Evolutionary conservation across 108 stramenopile genomes (phyloP), one percentile per base, ranked within the genome.

Genomic region (Cylindrotheca closterium): DNA sequence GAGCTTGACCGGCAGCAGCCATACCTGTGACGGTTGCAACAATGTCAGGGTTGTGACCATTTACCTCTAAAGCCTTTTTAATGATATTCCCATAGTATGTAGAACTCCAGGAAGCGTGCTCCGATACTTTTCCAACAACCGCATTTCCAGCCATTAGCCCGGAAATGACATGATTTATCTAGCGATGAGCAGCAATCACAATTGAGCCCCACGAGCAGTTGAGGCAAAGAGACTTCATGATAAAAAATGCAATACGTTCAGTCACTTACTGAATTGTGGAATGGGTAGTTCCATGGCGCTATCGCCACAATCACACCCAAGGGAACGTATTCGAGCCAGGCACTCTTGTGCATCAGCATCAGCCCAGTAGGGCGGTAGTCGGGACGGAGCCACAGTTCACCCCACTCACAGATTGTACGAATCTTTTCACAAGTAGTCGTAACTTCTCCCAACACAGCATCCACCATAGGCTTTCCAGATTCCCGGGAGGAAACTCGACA

Each of bases 211-310:
- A 19, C 5, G 50, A 30, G 46, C 18, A 5, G 28, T 12, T 22
- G 23, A 63, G 26, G 29, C 19, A 63, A 51, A 51, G 22, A 63
- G 2, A 63, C 17, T 29, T 57, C 12, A 8, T 5, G 30, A 1
- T 15, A 22, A 60, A 25, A 2, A 22, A 21, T 3, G 31, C 46
- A n/a, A 51, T 51, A 57, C 30, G 30, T 57, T 29, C 30, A 60
- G 53, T 12, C 8, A 60, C 72, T 30, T 60, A 73, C 72, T 49
- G 66, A 61, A 33, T 74, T 74, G 77, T 97, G 97, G 74, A 96
- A 97, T 25, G 98, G 98, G 78, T 99, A 99, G 65, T 99, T 99
- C 98, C 98, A 99, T 4, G 99, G 99, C 4, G 96, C 99, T 68
- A 99, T 98, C 49, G 96, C 87, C 0, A 95, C 98, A 42, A 99